Conservation (phyloP, 2,329 filamentous ascomycete genomes). For the Myriosclerotinia scirpicola region DNA sequence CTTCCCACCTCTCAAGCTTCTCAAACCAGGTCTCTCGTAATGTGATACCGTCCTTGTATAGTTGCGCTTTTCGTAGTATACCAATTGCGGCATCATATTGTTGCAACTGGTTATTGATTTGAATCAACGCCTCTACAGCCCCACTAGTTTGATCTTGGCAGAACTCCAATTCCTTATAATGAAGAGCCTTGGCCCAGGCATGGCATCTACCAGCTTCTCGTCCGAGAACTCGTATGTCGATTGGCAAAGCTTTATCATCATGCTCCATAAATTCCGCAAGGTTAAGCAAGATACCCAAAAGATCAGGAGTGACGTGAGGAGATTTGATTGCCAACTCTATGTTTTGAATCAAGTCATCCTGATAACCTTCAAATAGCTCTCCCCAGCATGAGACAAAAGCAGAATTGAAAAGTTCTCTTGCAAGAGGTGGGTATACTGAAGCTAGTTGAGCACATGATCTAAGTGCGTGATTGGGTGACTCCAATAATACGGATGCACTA, state of each 20-base stretch:
- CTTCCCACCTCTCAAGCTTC: conserved; percentile 97
- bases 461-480: conserved; percentile 93
- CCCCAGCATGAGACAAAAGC: conserved; percentile 99
- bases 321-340: conserved; percentile 96
- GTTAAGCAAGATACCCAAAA: conserved; percentile 90
- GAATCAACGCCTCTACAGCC: conserved; percentile 94
- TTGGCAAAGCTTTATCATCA: conserved; percentile 95
- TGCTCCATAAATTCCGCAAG: conserved; percentile 99
- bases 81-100: conserved; percentile 98
- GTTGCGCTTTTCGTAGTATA: conserved; percentile 92
- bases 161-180: conserved; percentile 99
- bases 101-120: conserved; percentile 98
- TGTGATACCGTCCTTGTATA: conserved; percentile 89
- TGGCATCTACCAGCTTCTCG: conserved; percentile 96
- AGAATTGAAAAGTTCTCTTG: conserved; percentile 94
- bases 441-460: conserved; percentile 90
- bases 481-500: conserved; percentile 89
- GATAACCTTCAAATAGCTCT: conserved; percentile 93
- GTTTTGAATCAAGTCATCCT: conserved; percentile 92
- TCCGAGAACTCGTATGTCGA: conserved; percentile 92
- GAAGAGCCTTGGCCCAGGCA: conserved; percentile 94
- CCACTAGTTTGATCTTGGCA: conserved; percentile 94
- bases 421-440: conserved; percentile 86
- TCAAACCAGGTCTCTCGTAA: conserved; percentile 99
- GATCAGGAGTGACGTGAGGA: conserved; percentile 91